phyloP scores from a whole-genome alignment of 2,329 filamentous ascomycete species.

The Ceratocystis albifundus region DNA sequence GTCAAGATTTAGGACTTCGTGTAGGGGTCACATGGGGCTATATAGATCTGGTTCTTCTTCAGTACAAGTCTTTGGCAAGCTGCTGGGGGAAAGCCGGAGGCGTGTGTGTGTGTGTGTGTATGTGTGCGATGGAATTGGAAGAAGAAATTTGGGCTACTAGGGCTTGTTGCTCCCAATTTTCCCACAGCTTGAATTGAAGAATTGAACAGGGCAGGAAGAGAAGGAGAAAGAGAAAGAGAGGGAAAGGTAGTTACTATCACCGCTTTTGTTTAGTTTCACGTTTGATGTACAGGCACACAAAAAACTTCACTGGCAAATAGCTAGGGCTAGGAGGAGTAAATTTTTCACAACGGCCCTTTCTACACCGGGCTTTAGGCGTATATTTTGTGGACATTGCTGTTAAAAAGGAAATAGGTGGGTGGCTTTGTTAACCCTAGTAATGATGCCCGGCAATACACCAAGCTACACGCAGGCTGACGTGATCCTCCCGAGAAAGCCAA shows the following conservation, averaged over 20 bases:
- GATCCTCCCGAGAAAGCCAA: constrained; percentile 9
- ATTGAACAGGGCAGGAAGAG: not conserved
- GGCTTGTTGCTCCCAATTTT: not conserved
- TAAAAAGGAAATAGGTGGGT: not conserved
- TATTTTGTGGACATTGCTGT: not conserved
- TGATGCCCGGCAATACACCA: not conserved
- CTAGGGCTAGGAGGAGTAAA: not conserved
- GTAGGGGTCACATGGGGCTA: not conserved
- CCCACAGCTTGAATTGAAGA: not conserved
- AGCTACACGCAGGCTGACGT: constrained; percentile 8
- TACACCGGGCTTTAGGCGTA: not conserved
- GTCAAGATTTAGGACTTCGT: not conserved
- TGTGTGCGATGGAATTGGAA: not conserved
- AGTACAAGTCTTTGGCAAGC: not conserved
- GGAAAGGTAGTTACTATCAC: not conserved
- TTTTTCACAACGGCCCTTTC: constrained; percentile 2
- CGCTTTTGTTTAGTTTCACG: not conserved
- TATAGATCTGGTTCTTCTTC: not conserved
- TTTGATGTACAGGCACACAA: not conserved
- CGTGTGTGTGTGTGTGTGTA: no score
- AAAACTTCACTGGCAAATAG: not conserved
- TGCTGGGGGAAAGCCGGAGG: not conserved
- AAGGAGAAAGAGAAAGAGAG: not conserved
- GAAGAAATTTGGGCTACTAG: not conserved
- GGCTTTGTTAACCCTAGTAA: constrained; percentile 1